phyloP scores from a whole-genome alignment of 352 stramenopile species.

The Phytopythium sindhum region DNA sequence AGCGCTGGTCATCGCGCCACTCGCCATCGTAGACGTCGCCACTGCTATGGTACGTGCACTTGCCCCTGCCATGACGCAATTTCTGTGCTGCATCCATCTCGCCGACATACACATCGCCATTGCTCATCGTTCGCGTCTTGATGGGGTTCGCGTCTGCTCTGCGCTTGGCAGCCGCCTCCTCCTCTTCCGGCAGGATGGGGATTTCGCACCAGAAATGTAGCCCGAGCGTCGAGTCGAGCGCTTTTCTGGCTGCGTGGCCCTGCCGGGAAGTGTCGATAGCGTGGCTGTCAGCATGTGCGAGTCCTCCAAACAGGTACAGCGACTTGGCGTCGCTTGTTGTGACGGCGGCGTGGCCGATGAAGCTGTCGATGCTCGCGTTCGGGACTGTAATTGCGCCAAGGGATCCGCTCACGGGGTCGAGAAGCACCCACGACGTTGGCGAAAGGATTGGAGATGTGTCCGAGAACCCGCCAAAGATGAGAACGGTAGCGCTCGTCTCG shows the following conservation, averaged over 20 bases:
- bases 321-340: constrained; percentile 34
- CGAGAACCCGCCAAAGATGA: constrained; percentile 60
- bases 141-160: constrained; percentile 26
- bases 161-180: constrained; percentile 22
- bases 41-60: constrained; percentile 47
- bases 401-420: constrained; percentile 28
- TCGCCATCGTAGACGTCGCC: constrained; percentile 66
- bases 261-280: neutral
- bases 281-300: constrained; percentile 6
- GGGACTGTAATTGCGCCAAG: constrained; percentile 28
- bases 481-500: constrained; percentile 19
- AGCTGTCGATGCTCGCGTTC: constrained; percentile 35
- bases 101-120: constrained; percentile 70
- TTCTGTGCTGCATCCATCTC: constrained; percentile 40
- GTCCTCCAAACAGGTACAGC: constrained; percentile 60
- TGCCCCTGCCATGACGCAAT: constrained; percentile 56
- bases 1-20: constrained; percentile 47
- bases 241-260: constrained; percentile 15
- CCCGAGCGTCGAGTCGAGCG: constrained; percentile 35
- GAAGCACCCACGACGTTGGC: constrained; percentile 31
- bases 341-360: constrained; percentile 40
- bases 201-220: constrained; percentile 67
- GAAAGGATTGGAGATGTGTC: constrained; percentile 18
- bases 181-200: constrained; percentile 21
- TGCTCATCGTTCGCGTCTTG: constrained; percentile 44